phyloP scores from a whole-genome alignment of 2,329 filamentous ascomycete species.

The Fusarium nisikadoi region DNA sequence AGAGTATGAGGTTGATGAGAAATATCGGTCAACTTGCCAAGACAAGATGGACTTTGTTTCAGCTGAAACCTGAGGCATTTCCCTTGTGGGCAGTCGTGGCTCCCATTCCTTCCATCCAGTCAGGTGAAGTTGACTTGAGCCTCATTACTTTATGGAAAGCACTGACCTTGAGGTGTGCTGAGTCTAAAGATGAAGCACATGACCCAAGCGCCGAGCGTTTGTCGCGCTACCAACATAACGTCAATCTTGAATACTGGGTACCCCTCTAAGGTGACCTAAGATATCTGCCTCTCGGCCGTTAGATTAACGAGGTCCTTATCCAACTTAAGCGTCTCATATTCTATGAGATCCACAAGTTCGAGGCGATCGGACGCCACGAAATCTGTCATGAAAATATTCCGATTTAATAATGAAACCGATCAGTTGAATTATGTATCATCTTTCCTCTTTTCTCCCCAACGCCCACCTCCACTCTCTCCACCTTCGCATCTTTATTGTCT shows the following conservation, averaged over 20 bases:
- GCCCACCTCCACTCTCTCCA: background rate
- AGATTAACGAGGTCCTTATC: background rate
- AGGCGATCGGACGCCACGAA: background rate
- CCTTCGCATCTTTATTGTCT: background rate
- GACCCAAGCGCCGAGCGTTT: slow-evolving; percentile 31
- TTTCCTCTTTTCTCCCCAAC: slow-evolving; percentile 20
- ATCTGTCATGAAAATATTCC: background rate
- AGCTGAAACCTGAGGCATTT: slow-evolving; percentile 19
- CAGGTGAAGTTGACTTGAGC: slow-evolving; percentile 3
- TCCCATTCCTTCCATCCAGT: slow-evolving; percentile 13
- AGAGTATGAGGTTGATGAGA: slow-evolving; percentile 8
- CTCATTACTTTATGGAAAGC: background rate
- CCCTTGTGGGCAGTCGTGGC: background rate
- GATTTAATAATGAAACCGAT: background rate
- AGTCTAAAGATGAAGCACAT: slow-evolving; percentile 11
- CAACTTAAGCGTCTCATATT: background rate
- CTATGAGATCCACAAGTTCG: background rate
- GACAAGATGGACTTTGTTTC: slow-evolving; percentile 14
- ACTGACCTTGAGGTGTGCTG: background rate
- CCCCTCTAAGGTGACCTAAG: too few species aligned
- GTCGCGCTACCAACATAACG: slow-evolving; percentile 23
- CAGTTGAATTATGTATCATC: background rate
- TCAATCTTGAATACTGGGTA: background rate
- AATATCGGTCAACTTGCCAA: slow-evolving; percentile 14
- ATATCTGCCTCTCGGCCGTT: background rate